Conservation (phyloP, 208 protist genomes). For the Leishmania amazonensis region DNA sequence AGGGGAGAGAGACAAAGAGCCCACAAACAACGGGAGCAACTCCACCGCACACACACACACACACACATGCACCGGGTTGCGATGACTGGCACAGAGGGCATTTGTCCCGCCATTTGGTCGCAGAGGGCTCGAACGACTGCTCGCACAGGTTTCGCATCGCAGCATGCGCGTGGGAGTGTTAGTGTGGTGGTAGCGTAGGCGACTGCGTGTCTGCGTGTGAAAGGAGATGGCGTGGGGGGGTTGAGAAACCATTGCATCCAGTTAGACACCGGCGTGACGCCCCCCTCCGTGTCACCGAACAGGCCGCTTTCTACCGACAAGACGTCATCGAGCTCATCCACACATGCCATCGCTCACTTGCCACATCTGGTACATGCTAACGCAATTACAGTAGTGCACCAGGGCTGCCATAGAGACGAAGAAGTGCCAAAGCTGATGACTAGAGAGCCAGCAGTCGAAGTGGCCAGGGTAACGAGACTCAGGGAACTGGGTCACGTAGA, state of each 20-base stretch:
- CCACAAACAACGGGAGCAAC: neutral
- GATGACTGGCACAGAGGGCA: neutral
- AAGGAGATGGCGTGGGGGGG: neutral
- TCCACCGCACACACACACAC: neutral
- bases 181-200: neutral
- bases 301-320: neutral
- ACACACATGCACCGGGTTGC: neutral
- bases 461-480: slow-evolving; percentile 65
- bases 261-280: neutral
- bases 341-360: slow-evolving; percentile 41
- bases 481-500: slow-evolving; percentile 80
- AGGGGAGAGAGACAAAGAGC: neutral
- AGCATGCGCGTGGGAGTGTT: neutral
- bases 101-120: neutral
- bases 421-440: slow-evolving; percentile 85
- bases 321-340: neutral
- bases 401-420: slow-evolving; percentile 74
- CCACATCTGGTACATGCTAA: slow-evolving; percentile 70
- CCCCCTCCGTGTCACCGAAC: neutral
- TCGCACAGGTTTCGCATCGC: neutral
- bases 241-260: neutral
- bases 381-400: slow-evolving; percentile 74
- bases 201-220: neutral
- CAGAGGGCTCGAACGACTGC: neutral
- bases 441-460: slow-evolving; percentile 73